Base-by-base conservation (phyloP, 2,329 filamentous ascomycete species). In the Aspergillus vadensis region DNA sequence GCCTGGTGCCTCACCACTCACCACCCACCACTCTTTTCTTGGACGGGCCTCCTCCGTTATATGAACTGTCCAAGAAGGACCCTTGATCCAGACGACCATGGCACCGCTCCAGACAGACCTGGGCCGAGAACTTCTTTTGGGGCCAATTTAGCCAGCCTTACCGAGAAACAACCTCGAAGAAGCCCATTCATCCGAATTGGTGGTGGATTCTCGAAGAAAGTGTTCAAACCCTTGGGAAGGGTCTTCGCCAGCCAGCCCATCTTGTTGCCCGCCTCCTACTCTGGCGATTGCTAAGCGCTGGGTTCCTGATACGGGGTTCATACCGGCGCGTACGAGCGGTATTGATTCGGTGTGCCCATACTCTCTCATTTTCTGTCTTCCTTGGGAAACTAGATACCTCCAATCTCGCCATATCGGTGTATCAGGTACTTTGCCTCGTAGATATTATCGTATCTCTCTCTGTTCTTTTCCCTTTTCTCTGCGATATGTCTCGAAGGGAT, bases 231-330 rank as follows among this genome's bases (percentile, higher is more conserved):
- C 32, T 36, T 36, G 32, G 32, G 12, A 36, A 12, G 32, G 32
- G 32, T 14, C 32, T 44, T 47, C 23, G 53, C 19, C 21, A 36
- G 14, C 21, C 52, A 43, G 19, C 15, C 39, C 14, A n/a, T 27
- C 53, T 36, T 36, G 32, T 14, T 14, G 32, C 32, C 32, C 32
- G 32, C 32, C 10, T 36, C 32, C 32, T 36, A 4, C 12, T 36
- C 32, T 57, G 53, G 48, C 19, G 32, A 54, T 52, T 52, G 44
- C 52, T 56, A 57, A 58, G 55, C 58, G 55, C 41, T 54, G 59
- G 59, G 64, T 65, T 65, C 64, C 64, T 65, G 64, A 65, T 62
- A 65, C 64, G 47, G 51, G 57, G 53, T 59, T 48, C 56, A 59
- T 53, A 54, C 51, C 53, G 30, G 50, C 49, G 58, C 50, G 59